Conservation (phyloP, 805 yeast genomes). For the Vanderwaltozyma tropicalis region DNA sequence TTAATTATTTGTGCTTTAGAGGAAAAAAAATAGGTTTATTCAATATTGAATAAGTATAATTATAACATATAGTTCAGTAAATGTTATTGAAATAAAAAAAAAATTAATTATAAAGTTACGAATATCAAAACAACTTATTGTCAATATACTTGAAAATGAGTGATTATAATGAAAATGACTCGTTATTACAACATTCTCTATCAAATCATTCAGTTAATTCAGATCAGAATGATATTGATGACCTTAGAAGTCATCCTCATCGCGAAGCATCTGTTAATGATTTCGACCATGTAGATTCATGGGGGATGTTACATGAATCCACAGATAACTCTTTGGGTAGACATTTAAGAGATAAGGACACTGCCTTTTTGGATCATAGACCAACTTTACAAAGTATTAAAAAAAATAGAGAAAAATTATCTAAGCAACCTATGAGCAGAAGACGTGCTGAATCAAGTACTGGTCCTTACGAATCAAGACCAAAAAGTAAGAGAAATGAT, state of each 20-base stretch:
- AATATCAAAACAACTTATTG: no score
- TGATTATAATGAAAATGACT: not conserved
- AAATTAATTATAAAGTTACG: no score
- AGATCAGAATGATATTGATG: not conserved
- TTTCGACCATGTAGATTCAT: slow-evolving; percentile 26
- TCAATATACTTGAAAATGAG: not conserved
- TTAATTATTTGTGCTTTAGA: no score
- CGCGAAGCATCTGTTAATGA: slow-evolving; percentile 9
- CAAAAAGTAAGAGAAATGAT: not conserved
- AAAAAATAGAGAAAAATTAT: slow-evolving; percentile 1
- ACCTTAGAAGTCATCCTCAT: not conserved
- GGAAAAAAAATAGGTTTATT: no score
- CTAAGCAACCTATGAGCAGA: no score
- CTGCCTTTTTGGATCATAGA: slow-evolving; percentile 21
- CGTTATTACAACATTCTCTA: not conserved
- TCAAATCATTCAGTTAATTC: not conserved
- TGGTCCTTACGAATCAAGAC: not conserved
- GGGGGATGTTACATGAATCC: slow-evolving; percentile 25
- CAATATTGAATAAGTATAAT: no score
- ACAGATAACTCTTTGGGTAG: not conserved
- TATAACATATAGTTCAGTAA: no score
- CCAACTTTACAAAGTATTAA: slow-evolving; percentile 9
- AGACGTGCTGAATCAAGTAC: not conserved
- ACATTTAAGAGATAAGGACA: slow-evolving; percentile 6
- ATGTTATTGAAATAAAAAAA: no score